Base-by-base conservation (phyloP, 176 grass and related monocot species). In the Carex parvula region DNA sequence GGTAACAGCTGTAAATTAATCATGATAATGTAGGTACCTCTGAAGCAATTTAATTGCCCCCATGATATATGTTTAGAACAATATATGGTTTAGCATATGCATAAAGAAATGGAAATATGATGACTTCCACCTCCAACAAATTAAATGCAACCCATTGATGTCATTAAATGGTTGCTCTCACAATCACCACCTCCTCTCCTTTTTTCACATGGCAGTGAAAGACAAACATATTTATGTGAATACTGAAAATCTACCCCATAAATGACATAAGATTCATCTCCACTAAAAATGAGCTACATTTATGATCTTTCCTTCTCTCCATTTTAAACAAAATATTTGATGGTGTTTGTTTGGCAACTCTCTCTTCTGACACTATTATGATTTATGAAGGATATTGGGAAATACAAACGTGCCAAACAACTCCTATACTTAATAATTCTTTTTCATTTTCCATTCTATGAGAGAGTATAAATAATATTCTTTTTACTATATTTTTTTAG, bases 111-210 rank as follows among this genome's bases (percentile, higher is more conserved):
- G 44, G 32, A 79, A 6, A 6, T 32, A 89, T 89, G 84, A 89
- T 89, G 20, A 48, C 35, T 72, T 80, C 63, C 84, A 70, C 59
- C 88, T 56, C 48, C 42, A 82, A 57, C 87, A 68, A 67, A 55
- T 84, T 81, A 58, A 90, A 81, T 87, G 77, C 79, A 30, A 82
- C 22, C 39, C 66, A 63, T 74, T 42, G 70, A 84, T 64, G 70
- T 74, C 85, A 84, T 84, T 87, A 48, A 81, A 73, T 84, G n/a
- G n/a, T n/a, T n/a, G n/a, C n/a, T n/a, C n/a, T n/a, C n/a, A 13
- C 26, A 59, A 64, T 81, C 74, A 76, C 41, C 53, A 55, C 16
- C 79, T 81, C 16, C 30, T 71, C 26, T 85, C 17, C 22, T 16
- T 67, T 37, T 48, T 48, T 64, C 46, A 57, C 50, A n/a, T 80